These are phyloP conservation scores for Pythium biforme DNA, from an alignment of 352 stramenopile genomes.

Conservation along the genomic window DNA sequence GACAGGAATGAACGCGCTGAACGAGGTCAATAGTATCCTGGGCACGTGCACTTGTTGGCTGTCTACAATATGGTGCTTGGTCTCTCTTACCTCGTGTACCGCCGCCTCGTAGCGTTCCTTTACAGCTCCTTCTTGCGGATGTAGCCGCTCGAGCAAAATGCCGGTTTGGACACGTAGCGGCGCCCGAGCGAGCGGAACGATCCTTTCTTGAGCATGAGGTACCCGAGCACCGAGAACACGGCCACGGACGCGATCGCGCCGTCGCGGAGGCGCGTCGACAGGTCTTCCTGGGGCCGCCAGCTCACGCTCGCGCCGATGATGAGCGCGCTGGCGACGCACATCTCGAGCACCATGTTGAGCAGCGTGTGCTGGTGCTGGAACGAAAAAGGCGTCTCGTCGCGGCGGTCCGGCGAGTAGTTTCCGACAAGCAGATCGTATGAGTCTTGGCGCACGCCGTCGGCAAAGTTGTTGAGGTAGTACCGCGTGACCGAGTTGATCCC, in stretches of 20 bases:
- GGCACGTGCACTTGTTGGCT: too few relatives aligned
- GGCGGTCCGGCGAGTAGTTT: constrained; percentile 70
- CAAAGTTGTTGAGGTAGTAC: constrained; percentile 97
- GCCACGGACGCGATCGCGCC: constrained; percentile 50
- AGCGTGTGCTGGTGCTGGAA: constrained; percentile 86
- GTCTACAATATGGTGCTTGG: background rate
- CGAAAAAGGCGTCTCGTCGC: constrained; percentile 74
- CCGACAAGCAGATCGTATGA: constrained; percentile 91
- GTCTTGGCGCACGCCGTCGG: constrained; percentile 91
- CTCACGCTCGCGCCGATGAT: constrained; percentile 67
- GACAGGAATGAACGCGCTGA: too few relatives aligned
- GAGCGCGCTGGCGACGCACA: constrained; percentile 42
- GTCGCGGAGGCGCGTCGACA: constrained; percentile 58
- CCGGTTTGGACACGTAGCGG: constrained; percentile 83
- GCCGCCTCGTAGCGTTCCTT: background rate
- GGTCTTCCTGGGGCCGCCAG: constrained; percentile 54
- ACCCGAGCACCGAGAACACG: constrained; percentile 47
- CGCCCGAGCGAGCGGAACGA: constrained; percentile 73
- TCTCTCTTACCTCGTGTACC: background rate
- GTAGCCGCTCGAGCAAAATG: constrained; percentile 85
- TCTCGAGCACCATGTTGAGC: constrained; percentile 57
- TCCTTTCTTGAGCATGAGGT: constrained; percentile 83
- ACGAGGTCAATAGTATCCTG: too few relatives aligned
- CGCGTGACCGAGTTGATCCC: constrained; percentile 93
- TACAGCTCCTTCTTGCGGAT: constrained; percentile 70